Conservation (phyloP, 1,284 basidiomycete genomes). For the Microbotryum scabiosae region DNA sequence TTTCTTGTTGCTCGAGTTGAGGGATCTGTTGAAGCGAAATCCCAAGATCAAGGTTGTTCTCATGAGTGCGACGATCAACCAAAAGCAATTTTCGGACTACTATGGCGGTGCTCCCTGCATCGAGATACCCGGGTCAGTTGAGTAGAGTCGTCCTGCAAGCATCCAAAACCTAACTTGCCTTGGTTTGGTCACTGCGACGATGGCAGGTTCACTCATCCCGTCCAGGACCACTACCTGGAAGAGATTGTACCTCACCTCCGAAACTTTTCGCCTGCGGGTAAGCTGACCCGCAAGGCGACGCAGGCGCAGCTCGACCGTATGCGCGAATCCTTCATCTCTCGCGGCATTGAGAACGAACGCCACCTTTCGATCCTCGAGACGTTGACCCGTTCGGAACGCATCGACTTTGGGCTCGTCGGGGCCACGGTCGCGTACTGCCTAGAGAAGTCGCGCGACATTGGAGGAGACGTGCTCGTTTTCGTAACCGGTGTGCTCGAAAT, state of each 20-base stretch:
- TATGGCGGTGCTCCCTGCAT: slow-evolving; percentile 72
- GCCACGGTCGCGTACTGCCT: slow-evolving; percentile 22
- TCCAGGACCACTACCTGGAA: slow-evolving; percentile 71
- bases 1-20: slow-evolving; percentile 73
- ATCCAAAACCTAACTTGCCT: slow-evolving; percentile 22
- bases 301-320: slow-evolving; percentile 44
- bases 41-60: slow-evolving; percentile 68
- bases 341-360: slow-evolving; percentile 31
- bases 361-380: slow-evolving; percentile 49
- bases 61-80: slow-evolving; percentile 69
- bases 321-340: slow-evolving; percentile 23
- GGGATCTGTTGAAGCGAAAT: slow-evolving; percentile 65
- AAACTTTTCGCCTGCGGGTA: slow-evolving; percentile 41
- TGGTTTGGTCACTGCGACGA: neutral
- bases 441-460: slow-evolving; percentile 35
- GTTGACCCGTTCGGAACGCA: slow-evolving; percentile 54
- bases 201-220: slow-evolving; percentile 56
- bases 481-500: slow-evolving; percentile 83
- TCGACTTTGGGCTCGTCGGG: slow-evolving; percentile 67
- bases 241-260: slow-evolving; percentile 57
- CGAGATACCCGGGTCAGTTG: slow-evolving; percentile 59
- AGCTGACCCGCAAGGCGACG: slow-evolving; percentile 45
- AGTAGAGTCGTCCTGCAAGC: too few relatives aligned
- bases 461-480: slow-evolving; percentile 66
- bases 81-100: slow-evolving; percentile 69